Base-by-base conservation (phyloP, 768 basidiomycete genomes). In the Cyclocybe aegerita region DNA sequence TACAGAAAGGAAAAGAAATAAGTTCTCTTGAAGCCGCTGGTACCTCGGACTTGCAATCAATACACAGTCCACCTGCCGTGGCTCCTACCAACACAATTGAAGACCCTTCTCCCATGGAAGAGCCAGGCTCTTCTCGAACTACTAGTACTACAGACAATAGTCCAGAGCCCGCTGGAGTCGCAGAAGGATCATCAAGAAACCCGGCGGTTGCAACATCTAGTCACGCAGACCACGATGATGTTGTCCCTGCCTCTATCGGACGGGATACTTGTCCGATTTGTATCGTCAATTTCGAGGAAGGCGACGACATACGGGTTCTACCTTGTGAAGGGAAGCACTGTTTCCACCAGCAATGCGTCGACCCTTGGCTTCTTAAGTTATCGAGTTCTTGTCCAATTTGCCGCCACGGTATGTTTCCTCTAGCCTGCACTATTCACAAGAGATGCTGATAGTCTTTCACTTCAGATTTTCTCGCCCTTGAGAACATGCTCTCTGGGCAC, bases 201-300 rank as follows among this genome's bases (percentile, higher is more conserved):
- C 15, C 30, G 32, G 42, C 38, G 23, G 23, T 23, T 52, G 5
- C 49, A 35, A 9, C 12, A 54, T 12, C 45, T 15, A 33, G 60
- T 32, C 58, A 17, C 32, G 30, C 32, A 42, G 48, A 40, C 33
- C 52, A 59, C 17, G 70, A 73, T 48, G 76, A 78, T 34, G 66
- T 80, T 11, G 74, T 82, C 44, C 86, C 85, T 1, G 82, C 77
- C 35, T 76, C 80, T 10, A 90, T 91, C 33, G 88, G 88, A 4
- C 79, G 82, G 35, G 89, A 93, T 67, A 92, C 87, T 9, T 98
- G 95, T 70, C 94, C 95, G 4, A 98, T 98, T 53, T 98, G 95
- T 66, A 87, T 98, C 52, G 77, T 91, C 39, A 93, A 96, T 59
- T 98, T 98, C 60, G 90, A 94, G 65, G 88, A 90, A 53, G 95